phyloP scores from a whole-genome alignment of 768 basidiomycete species.

The Termitomyces eurrhizus region DNA sequence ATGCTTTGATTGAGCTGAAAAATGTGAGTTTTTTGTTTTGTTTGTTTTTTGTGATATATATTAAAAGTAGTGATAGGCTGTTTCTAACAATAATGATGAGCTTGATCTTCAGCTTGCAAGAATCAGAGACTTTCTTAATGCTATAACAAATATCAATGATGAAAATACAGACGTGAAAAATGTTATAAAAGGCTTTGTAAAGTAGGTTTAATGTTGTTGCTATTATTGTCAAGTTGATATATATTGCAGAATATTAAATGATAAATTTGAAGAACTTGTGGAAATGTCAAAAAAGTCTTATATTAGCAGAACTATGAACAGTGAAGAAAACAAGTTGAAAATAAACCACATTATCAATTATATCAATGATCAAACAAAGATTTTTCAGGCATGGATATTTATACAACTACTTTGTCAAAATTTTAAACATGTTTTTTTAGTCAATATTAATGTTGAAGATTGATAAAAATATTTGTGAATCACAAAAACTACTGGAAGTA shows the following conservation, averaged over 20 bases:
- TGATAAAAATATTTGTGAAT: not conserved
- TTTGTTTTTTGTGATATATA: not conserved
- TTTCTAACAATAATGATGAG: not conserved
- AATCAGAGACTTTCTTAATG: not conserved
- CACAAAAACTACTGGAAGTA: slow-evolving; percentile 13
- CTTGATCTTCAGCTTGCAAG: not conserved
- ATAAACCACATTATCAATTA: not conserved
- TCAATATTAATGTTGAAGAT: not conserved
- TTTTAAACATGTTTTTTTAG: not conserved
- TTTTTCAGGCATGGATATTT: slow-evolving; percentile 12
- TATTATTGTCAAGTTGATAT: not conserved
- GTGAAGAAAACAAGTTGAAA: slow-evolving; percentile 6
- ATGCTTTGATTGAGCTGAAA: not conserved
- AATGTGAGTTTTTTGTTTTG: not conserved
- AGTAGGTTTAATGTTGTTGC: not conserved
- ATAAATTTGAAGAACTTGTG: not conserved
- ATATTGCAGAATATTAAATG: not conserved
- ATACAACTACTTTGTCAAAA: rapidly evolving
- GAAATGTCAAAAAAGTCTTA: not conserved
- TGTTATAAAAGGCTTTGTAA: not conserved
- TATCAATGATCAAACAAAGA: slow-evolving; percentile 11
- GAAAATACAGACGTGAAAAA: not conserved
- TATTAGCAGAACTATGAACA: slow-evolving; percentile 8
- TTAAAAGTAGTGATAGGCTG: not conserved
- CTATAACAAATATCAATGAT: not conserved